These are phyloP conservation scores for Mentha longifolia DNA, from an alignment of 257 asterid species.

Conservation along the genomic window DNA sequence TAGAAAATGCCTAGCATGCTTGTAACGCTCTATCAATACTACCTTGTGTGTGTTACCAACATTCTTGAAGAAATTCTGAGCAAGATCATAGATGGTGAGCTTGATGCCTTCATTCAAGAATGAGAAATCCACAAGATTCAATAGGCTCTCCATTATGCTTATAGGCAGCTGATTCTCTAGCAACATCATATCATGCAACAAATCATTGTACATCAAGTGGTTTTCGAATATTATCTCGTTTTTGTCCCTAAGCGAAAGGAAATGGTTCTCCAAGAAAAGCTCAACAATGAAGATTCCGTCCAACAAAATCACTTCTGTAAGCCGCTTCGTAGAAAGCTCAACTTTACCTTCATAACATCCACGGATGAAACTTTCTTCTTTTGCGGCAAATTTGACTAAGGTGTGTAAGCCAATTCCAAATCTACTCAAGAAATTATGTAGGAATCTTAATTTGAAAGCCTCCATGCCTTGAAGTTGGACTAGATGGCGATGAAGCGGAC, in stretches of 20 bases:
- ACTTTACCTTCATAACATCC: constrained; percentile 30
- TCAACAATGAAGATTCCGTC: constrained; percentile 40
- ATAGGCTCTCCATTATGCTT: constrained; percentile 2
- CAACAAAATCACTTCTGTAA: constrained; percentile 20
- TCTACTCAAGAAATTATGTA: constrained; percentile 32
- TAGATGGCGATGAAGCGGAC: constrained; percentile 34
- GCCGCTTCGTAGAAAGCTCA: background rate
- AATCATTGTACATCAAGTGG: constrained; percentile 31
- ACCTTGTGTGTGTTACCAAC: constrained; percentile 31
- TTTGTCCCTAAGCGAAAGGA: constrained; percentile 25
- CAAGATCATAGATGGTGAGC: constrained; percentile 31
- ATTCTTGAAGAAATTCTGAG: constrained; percentile 33
- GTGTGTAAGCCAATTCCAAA: constrained; percentile 3
- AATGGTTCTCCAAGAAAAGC: constrained; percentile 30
- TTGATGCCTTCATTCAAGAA: constrained; percentile 6
- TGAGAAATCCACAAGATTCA: background rate
- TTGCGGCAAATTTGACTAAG: constrained; percentile 26
- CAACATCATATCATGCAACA: constrained; percentile 33
- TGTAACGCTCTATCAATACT: background rate
- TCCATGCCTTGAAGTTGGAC: constrained; percentile 36
- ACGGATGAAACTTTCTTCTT: constrained; percentile 10
- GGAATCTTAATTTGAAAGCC: constrained; percentile 33
- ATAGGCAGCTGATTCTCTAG: constrained; percentile 43
- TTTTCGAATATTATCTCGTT: constrained; percentile 35
- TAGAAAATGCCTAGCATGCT: constrained; percentile 29